Evolutionary conservation across 495 filamentous ascomycete genomes (phyloP), one percentile per base, ranked within the genome.

Genomic region (Hypoxylon rickii): DNA sequence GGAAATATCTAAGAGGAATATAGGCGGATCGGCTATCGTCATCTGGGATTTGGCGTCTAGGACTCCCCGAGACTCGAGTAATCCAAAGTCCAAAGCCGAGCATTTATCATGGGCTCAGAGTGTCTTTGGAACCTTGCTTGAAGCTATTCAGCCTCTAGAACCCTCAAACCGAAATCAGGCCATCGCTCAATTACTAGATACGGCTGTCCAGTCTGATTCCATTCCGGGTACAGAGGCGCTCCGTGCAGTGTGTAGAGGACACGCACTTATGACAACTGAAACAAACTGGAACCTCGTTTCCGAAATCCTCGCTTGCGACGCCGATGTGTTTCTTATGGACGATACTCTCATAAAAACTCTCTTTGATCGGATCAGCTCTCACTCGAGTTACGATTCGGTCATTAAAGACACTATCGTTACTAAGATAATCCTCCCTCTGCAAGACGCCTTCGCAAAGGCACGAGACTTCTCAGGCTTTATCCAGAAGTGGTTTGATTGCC

Each of bases 401-500:
- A 63, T 26, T 24, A 67, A 26, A 33, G 51, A 66, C 31, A 64
- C 63, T 1, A 51, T 67, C 31, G 55, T 72, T 29, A 59, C 55
- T 17, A 64, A 73, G 7, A 69, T 86, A 11, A 63, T 88, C 15
- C 55, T 85, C 16, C 85, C 87, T 2, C 68, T 90, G 13, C 68
- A 88, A 67, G 73, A 74, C 10, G 86, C 81, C n/a, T 89, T 85
- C 66, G 74, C 79, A 40, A 77, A 77, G 24, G 83, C 84, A 44
- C 79, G 89, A 65, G 81, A 90, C 53, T 64, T 94, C 24, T 56
- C 78, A 6, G 78, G 78, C 3, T 94, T 93, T 63, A 71, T 91
- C 59, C 73, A 78, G 22, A 64, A 80, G 11, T 94, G 89, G 89
- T 74, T 82, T 36, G 68, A 74, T 7, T 82, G 87, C 59, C 77